These are phyloP conservation scores for Polymyxa betae DNA, from an alignment of 208 protist genomes.

Conservation along the genomic window DNA sequence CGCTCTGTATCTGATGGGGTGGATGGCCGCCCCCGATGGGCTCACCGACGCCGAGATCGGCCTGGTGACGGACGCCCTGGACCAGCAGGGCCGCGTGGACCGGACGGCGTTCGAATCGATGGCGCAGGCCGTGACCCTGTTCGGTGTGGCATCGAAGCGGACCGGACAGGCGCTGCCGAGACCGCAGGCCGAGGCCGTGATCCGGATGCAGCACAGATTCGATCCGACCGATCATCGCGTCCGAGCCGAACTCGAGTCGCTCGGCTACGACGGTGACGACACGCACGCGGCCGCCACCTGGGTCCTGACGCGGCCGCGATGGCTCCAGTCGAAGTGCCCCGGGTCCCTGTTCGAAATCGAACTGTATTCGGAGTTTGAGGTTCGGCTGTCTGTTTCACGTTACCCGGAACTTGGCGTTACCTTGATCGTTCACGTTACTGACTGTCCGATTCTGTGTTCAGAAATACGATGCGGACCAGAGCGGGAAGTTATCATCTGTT, in stretches of 20 bases:
- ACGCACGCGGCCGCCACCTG: neutral
- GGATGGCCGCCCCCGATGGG: neutral
- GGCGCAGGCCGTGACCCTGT: neutral
- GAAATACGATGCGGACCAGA: constrained; percentile 38
- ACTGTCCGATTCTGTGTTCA: neutral
- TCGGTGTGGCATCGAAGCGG: neutral
- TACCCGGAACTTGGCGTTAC: neutral
- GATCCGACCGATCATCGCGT: neutral
- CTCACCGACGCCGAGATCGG: neutral
- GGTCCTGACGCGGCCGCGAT: neutral
- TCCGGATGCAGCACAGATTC: constrained; percentile 23
- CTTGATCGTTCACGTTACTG: neutral
- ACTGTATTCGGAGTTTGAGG: neutral
- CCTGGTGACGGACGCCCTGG: neutral
- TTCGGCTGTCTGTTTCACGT: too few species aligned
- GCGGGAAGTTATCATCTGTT: neutral
- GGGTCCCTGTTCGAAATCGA: neutral
- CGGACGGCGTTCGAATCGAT: constrained; percentile 4
- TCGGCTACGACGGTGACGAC: constrained; percentile 10
- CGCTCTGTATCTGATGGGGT: neutral
- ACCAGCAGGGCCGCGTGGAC: neutral
- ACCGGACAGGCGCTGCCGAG: neutral
- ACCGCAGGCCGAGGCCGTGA: neutral
- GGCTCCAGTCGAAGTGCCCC: neutral
- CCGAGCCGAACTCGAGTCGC: neutral